Conservation (phyloP, 1,284 basidiomycete species). For the Anthracocystis walkeri region DNA sequence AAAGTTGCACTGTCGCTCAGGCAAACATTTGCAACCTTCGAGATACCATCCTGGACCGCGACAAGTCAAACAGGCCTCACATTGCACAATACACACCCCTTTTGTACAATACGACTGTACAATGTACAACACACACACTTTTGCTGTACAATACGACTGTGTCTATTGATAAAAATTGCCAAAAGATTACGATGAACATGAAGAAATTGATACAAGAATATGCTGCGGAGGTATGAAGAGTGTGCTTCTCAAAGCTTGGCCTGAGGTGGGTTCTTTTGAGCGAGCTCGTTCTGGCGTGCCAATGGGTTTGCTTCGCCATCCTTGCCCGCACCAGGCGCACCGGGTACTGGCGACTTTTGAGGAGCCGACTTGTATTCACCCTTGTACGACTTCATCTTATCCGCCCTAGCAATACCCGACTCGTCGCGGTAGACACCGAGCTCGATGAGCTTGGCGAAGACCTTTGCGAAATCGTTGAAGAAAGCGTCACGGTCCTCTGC, state of each 20-base stretch:
- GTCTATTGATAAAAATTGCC: constrained; percentile 29
- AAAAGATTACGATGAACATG: constrained; percentile 7
- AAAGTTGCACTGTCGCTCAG: not conserved
- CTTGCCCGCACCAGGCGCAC: constrained; percentile 52
- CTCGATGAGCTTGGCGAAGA: constrained; percentile 69
- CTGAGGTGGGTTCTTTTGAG: constrained; percentile 19
- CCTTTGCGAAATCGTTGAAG: constrained; percentile 73
- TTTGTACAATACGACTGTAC: constrained; percentile 12
- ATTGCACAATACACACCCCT: constrained; percentile 4
- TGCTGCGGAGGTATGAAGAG: constrained; percentile 7
- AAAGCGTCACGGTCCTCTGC: constrained; percentile 74
- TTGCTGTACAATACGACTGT: constrained; percentile 11
- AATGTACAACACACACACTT: constrained; percentile 4
- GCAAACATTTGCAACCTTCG: no score
- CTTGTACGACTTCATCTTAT: constrained; percentile 57
- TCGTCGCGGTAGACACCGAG: constrained; percentile 69
- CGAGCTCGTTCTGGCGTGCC: constrained; percentile 43
- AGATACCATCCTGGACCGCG: no score
- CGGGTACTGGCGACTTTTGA: constrained; percentile 53
- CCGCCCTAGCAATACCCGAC: constrained; percentile 63
- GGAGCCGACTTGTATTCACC: constrained; percentile 65
- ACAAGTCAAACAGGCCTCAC: not conserved
- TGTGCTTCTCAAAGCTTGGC: constrained; percentile 39
- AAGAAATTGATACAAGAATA: constrained; percentile 1
- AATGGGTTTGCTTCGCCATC: constrained; percentile 52